phyloP scores from a whole-genome alignment of 1,139 yeast genomes.

The Yamadazyma sp. region DNA sequence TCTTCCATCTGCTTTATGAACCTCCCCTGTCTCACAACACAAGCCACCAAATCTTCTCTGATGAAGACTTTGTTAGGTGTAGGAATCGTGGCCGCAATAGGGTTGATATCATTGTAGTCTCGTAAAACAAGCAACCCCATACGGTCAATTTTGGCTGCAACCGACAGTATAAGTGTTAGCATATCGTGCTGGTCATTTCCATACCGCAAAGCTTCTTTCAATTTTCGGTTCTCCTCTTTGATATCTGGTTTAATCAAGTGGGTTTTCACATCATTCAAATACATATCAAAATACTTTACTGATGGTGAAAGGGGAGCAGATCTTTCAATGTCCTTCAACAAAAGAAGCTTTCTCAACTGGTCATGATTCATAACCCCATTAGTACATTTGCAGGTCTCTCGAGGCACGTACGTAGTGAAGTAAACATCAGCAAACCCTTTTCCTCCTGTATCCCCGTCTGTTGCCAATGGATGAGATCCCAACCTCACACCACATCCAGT shows the following conservation, averaged over 20 bases:
- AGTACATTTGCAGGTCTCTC: background rate
- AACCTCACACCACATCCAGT: slow-evolving; percentile 17
- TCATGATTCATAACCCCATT: background rate
- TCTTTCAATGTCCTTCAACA: background rate
- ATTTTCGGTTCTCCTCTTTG: too few species aligned
- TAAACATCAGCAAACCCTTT: background rate
- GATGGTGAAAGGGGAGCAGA: too few species aligned
- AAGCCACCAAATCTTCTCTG: slow-evolving; percentile 34
- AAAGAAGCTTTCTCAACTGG: background rate
- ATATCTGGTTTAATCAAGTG: too few species aligned
- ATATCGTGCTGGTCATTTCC: too few species aligned
- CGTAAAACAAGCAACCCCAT: slow-evolving; percentile 3
- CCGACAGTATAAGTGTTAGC: background rate
- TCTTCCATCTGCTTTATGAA: slow-evolving; percentile 33
- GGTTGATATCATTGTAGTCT: slow-evolving; percentile 6
- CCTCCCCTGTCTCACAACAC: slow-evolving; percentile 32
- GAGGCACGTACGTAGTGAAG: background rate
- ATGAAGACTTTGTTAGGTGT: slow-evolving; percentile 10
- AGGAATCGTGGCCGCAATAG: slow-evolving; percentile 5
- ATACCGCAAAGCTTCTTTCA: slow-evolving; percentile 1
- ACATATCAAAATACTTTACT: too few species aligned
- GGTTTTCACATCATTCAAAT: too few species aligned
- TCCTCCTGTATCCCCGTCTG: background rate
- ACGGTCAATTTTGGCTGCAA: background rate
- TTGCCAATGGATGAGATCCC: background rate